Evolutionary conservation across 495 filamentous ascomycete species (phyloP), one percentile per base, ranked within the genome.

Genomic region (Daldinia caldariorum): DNA sequence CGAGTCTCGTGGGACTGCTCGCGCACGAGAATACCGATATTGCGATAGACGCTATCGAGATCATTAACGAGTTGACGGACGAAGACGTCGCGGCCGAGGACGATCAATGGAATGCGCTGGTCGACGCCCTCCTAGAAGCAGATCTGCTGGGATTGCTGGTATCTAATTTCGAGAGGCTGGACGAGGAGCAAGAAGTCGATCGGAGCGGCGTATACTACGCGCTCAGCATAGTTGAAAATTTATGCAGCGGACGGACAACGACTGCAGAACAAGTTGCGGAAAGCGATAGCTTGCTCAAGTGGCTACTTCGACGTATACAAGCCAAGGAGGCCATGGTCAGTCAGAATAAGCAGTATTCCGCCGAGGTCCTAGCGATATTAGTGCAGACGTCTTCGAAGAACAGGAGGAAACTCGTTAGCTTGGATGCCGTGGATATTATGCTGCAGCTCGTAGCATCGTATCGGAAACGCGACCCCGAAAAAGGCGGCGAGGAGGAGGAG

Each of bases 1-100:
- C 79, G 0, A 92, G 89, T 16, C 79, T 99, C 60, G 91, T 97
- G 0, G 86, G 88, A 0, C 78, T 99, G 55, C 80, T 99, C 29
- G 89, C 94, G 6, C 95, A 98, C 75, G 95, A 99, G 73, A 99
- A 99, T 79, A 92, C 94, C 1, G 95, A 99, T 78, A 97, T 99
- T 68, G 94, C 95, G 6, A 97, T 97, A 67, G 92, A 90, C 72
- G 91, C 89, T 0, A 88, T 97, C 5, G 93, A 98, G 76, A 94
- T 97, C 43, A 89, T 99, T 58, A 88, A 87, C 64, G 95, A 99
- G 83, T 80, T 99, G 69, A 97, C 93, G 16, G 95, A 97, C 75
- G 94, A 98, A 74, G 95, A 97, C 77, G 92, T 97, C 2, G 85
- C 90, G 45, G 93, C 93, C 6, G 88, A 91, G 61, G 89, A 92